These are phyloP conservation scores for Naumovozyma baii DNA, from an alignment of 805 yeast species.

Conservation along the genomic window DNA sequence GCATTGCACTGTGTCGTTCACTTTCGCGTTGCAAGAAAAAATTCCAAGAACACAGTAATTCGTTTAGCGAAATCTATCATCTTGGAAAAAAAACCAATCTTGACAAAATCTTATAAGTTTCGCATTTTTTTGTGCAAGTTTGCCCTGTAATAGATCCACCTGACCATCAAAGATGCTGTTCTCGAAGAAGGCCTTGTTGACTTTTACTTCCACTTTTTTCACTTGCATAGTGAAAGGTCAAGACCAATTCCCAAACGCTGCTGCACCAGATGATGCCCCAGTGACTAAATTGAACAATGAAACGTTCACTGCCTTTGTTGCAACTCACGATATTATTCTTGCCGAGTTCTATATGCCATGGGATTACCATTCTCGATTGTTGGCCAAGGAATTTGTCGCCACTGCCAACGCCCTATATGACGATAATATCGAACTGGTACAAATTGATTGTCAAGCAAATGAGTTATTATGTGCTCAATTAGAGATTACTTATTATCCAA, in stretches of 20 bases:
- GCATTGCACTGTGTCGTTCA: not conserved
- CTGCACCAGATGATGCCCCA: slow-evolving; percentile 71
- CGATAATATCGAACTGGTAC: slow-evolving; percentile 62
- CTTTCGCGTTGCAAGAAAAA: not conserved
- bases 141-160: no score
- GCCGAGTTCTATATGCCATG: slow-evolving; percentile 91
- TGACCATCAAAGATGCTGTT: not conserved
- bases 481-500: slow-evolving; percentile 72
- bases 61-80: not conserved
- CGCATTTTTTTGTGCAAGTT: no score
- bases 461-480: slow-evolving; percentile 55
- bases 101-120: no score
- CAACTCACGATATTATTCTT: slow-evolving; percentile 63
- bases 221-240: not conserved
- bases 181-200: not conserved
- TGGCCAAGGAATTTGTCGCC: slow-evolving; percentile 64
- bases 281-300: slow-evolving; percentile 67
- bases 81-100: no score
- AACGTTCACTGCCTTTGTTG: slow-evolving; percentile 56
- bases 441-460: slow-evolving; percentile 74
- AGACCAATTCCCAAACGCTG: slow-evolving; percentile 41
- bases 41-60: not conserved
- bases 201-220: not conserved
- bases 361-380: slow-evolving; percentile 90
- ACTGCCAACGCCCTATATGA: slow-evolving; percentile 70